Base-by-base conservation (phyloP, 345 rosid genomes). In the Excoecaria agallocha region DNA sequence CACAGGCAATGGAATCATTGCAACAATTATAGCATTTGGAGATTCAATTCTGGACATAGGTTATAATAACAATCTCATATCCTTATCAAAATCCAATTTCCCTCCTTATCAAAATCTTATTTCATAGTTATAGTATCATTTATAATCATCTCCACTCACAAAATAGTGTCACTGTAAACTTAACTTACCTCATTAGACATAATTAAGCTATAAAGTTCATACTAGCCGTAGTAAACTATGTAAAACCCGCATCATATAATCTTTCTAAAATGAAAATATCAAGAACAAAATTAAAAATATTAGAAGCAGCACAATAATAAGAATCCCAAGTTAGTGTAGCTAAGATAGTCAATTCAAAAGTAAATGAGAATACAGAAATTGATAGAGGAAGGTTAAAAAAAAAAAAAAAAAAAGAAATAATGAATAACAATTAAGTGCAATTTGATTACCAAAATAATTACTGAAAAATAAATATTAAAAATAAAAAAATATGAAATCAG, bases 151-250 rank as follows among this genome's bases (percentile, higher is more conserved):
- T 9, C 66, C 37, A 61, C 8, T 24, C n/a, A 39, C 68, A 35
- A 64, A 39, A n/a, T 17, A 39, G 24, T 64, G 19, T 19, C 22
- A 19, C 25, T 2, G 25, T n/a, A 19, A 64, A 64, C 68, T 20
- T 8, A 5, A 38, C 8, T 5, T 17, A 38, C 37, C 0, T 62
- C 0, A 62, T 37, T 39, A 38, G 22, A 15, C 49, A 63, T 63
- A 35, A 6, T 38, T 38, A 63, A 62, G 41, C 67, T 63, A 63
- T 16, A n/a, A 63, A 63, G 50, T 63, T 66, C 24, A 63, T 43
- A 65, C 22, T 24, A 7, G 41, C 17, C 43, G 35, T 9, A 20
- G n/a, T 19, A 66, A n/a, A 66, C 12, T 45, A 66, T 22, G 52
- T 1, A 45, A 12, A 38, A 39, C 45, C 24, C 17, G 19, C 15